Base-by-base conservation (phyloP, 768 basidiomycete genomes). In the Boletus sp. region DNA sequence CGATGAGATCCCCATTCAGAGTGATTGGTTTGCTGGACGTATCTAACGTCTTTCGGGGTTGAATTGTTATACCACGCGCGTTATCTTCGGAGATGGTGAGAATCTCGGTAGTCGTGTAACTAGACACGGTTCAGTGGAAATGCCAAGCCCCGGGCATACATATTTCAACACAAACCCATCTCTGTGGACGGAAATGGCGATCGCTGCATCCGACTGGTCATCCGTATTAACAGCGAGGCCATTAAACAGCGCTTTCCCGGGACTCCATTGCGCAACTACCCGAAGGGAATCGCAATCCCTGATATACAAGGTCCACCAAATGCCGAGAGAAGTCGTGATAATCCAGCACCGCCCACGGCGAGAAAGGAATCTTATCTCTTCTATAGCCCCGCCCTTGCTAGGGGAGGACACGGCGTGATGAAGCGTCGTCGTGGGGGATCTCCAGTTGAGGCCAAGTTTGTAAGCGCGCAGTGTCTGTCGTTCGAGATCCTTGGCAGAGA, bases 231-330 rank as follows among this genome's bases (percentile, higher is more conserved):
- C 63, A 3, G 73, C 71, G 48, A 85, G 70, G 2, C 77, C 79
- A 37, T 74, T 77, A 54, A 86, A 80, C 8, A 85, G 63, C 1
- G 75, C 79, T 15, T 79, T 79, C 48, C 77, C 75, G 0, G 76
- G 79, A 27, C 75, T 77, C 85, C 86, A 87, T 47, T 79, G 73
- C 14, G 74, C 77, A 14, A 68, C 64, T 9, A 62, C 56, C 29
- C 50, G 56, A 23, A 81, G 59, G 14, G 62, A 52, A 39, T 60
- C 50, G 27, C 50, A 63, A 51, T 82, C 75, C 82, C 86, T 85
- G 19, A 84, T 60, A 1, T 75, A 72, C 44, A 87, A 59, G 17
- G 74, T 71, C 38, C 82, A 81, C 86, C 86, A 88, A 47, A 88
- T 79, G 7, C 77, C 75, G 55, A 79, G 80, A 4, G 82, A 83